These are phyloP conservation scores for Nemania sp. DNA, from an alignment of 2,329 filamentous ascomycete genomes.

Conservation along the genomic window DNA sequence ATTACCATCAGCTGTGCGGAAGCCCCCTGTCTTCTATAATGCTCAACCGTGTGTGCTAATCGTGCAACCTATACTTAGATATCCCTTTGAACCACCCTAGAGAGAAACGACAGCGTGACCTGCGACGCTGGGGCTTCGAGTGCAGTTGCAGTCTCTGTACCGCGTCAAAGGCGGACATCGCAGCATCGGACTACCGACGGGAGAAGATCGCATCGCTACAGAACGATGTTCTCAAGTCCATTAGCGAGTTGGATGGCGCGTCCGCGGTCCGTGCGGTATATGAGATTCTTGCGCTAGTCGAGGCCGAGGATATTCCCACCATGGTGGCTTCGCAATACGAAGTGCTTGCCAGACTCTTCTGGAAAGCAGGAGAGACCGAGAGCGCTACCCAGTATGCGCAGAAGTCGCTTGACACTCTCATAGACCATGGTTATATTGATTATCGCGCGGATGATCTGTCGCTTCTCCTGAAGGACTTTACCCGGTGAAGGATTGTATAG, in stretches of 20 bases:
- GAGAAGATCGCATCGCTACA: constrained; percentile 36
- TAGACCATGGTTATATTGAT: constrained; percentile 40
- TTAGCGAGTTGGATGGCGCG: constrained; percentile 35
- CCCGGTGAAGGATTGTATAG: not conserved
- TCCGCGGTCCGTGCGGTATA: constrained; percentile 38
- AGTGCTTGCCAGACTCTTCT: constrained; percentile 42
- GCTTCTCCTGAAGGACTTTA: constrained; percentile 28
- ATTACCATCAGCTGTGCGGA: constrained; percentile 37
- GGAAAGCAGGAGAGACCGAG: constrained; percentile 36
- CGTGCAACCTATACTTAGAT: constrained; percentile 26
- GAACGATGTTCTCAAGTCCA: constrained; percentile 35
- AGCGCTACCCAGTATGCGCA: constrained; percentile 39
- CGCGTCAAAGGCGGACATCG: constrained; percentile 31
- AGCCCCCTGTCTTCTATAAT: not conserved
- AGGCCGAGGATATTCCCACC: constrained; percentile 38
- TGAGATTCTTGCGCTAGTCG: constrained; percentile 38
- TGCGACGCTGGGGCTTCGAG: constrained; percentile 42
- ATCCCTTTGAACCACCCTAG: constrained; percentile 39
- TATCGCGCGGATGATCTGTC: constrained; percentile 25
- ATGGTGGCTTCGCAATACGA: constrained; percentile 43
- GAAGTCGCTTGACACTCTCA: constrained; percentile 38
- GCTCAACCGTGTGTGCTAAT: not conserved
- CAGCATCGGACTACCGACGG: constrained; percentile 41
- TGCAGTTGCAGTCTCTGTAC: constrained; percentile 43
- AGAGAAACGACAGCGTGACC: constrained; percentile 34